Evolutionary conservation across 2,329 filamentous ascomycete species (phyloP).

Genomic region (Nannizziopsis arthrosporioides): DNA sequence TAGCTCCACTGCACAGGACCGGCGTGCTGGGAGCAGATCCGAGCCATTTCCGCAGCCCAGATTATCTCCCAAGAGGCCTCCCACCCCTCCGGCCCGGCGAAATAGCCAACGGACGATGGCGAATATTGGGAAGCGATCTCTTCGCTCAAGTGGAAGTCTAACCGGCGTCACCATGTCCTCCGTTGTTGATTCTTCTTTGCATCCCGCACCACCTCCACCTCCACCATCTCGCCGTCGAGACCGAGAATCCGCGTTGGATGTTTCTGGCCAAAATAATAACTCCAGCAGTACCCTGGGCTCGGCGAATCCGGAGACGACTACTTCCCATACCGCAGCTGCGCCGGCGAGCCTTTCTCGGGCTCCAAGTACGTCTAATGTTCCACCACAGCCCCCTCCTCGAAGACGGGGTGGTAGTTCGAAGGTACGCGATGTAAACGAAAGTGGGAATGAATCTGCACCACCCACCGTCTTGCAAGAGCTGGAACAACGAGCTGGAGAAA

Average conservation of each 20-base stretch:
- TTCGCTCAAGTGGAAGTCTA: constrained; percentile 26
- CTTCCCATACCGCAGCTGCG: too few relatives aligned
- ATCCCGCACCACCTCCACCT: constrained; percentile 8
- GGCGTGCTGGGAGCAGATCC: constrained; percentile 4
- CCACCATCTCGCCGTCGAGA: constrained; percentile 7
- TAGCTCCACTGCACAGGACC: neutral
- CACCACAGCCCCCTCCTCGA: too few relatives aligned
- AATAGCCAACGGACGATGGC: constrained; percentile 35
- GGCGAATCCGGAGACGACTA: too few relatives aligned
- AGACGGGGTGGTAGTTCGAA: too few relatives aligned
- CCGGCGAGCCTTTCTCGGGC: too few relatives aligned
- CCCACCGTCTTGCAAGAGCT: too few relatives aligned
- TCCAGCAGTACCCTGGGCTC: too few relatives aligned
- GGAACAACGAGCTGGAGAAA: too few relatives aligned
- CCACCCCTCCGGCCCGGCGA: constrained; percentile 40
- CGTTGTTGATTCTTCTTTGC: constrained; percentile 13
- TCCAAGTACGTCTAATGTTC: too few relatives aligned
- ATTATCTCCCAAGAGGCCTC: constrained; percentile 33
- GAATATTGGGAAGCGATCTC: constrained; percentile 23
- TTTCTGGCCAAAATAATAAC: too few relatives aligned
- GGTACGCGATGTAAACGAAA: too few relatives aligned
- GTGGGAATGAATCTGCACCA: too few relatives aligned
- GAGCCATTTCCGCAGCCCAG: constrained; percentile 11
- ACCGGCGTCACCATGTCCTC: constrained; percentile 38
- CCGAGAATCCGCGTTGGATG: neutral